Evolutionary conservation across 306 rosid genomes (phyloP), one percentile per base, ranked within the genome.

Genomic region (Begonia fuchsioides): DNA sequence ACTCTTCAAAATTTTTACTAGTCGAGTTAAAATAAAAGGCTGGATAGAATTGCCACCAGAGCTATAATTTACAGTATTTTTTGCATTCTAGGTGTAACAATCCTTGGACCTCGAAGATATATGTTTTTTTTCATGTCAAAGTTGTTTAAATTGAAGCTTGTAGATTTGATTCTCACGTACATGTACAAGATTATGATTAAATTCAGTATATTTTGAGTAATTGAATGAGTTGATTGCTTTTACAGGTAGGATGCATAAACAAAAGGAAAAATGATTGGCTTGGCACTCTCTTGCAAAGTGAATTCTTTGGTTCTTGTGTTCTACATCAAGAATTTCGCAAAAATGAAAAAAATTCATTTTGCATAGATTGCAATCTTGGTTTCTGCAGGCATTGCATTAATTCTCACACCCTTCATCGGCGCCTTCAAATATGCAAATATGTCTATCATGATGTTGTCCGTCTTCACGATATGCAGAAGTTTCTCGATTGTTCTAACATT

Each of bases 391-490:
- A 81, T 74, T 90, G 98, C 49, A 44, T 63, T 60, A 69, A 62
- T 44, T 66, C 77, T 61, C 98, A 90, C 71, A 62, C 73, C 54
- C 72, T 56, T 11, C 98, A 90, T 61, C 70, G 75, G 47, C 69
- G 72, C 38, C 69, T 90, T 55, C 98, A 90, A 75, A 82, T 90
- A 56, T 85, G 78, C 81, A 75, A 77, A 53, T 90, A 90, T 19
- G 83, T 88, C 12, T 85, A 76, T 61, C 87, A 77, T 46, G 82
- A 90, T 56, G 98, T 90, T 3, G 73, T 85, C 52, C 94, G 95
- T 41, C 79, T 74, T 54, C 74, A 78, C 0, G 94, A 90, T 32
- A 53, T 85, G 51, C 85, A 85, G 63, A 77, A 90, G 58, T 67
- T 62, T 56, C 80, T 82, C 32, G 87, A 90, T 64, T 85, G 96